Conservation (phyloP, 129 eudicot species). For the Sambucus nigra region DNA sequence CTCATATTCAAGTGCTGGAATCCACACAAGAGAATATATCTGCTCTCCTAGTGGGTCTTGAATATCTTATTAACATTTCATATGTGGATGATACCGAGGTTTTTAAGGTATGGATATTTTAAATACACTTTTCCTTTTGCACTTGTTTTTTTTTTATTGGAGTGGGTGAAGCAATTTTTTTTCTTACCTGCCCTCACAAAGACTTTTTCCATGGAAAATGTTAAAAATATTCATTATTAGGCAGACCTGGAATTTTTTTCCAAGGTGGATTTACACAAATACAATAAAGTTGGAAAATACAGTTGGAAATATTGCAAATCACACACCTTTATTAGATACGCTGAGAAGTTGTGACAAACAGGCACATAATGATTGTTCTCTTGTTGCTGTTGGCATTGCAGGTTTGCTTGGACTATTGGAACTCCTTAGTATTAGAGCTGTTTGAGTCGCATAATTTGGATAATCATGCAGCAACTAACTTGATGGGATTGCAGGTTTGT, state of each 20-base stretch:
- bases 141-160: too few relatives aligned
- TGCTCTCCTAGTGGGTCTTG: constrained; percentile 69
- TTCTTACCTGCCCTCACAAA: too few relatives aligned
- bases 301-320: too few relatives aligned
- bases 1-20: constrained; percentile 82
- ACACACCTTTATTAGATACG: too few relatives aligned
- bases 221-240: too few relatives aligned
- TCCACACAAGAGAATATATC: constrained; percentile 67
- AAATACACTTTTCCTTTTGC: neutral
- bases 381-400: constrained; percentile 7
- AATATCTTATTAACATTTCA: constrained; percentile 85
- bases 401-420: constrained; percentile 99
- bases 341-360: too few relatives aligned
- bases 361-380: neutral
- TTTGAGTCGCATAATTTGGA: constrained; percentile 86
- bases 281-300: too few relatives aligned
- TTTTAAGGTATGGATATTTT: constrained; percentile 55
- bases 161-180: too few relatives aligned
- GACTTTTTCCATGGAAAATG: too few relatives aligned
- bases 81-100: constrained; percentile 98
- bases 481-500: constrained; percentile 99
- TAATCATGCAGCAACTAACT: constrained; percentile 49
- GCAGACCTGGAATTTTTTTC: too few relatives aligned
- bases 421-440: constrained; percentile 73
- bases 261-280: too few relatives aligned